phyloP scores from a whole-genome alignment of 805 yeast genomes.

The Wickerhamiella nectarea region DNA sequence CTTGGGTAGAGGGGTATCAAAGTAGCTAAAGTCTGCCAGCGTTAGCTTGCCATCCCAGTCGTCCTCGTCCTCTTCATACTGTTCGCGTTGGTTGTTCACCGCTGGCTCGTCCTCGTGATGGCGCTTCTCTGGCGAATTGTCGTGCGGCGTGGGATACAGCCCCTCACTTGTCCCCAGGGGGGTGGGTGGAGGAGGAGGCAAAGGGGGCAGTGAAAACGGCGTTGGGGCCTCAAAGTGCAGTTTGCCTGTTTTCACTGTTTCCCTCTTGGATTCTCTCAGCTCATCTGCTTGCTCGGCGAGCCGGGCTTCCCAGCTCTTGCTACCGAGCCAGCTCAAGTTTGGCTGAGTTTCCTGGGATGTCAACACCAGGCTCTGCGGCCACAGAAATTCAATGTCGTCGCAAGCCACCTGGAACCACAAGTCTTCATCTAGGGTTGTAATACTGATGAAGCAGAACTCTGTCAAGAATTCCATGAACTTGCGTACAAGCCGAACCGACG shows the following conservation, averaged over 20 bases:
- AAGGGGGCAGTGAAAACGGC: background rate
- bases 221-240: background rate
- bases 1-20: slow-evolving; percentile 20
- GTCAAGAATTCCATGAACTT: slow-evolving; percentile 11
- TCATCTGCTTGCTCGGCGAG: slow-evolving; percentile 13
- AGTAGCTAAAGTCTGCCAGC: slow-evolving; percentile 31
- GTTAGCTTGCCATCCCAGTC: slow-evolving; percentile 27
- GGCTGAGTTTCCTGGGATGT: slow-evolving; percentile 3
- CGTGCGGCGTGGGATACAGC: slow-evolving; percentile 10
- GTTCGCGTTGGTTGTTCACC: too few species aligned
- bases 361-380: slow-evolving; percentile 17
- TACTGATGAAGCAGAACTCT: background rate
- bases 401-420: slow-evolving; percentile 17
- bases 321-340: slow-evolving; percentile 10
- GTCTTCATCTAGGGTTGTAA: background rate
- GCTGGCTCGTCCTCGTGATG: background rate
- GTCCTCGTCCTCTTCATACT: slow-evolving; percentile 7
- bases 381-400: slow-evolving; percentile 15
- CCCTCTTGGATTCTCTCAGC: background rate
- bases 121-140: slow-evolving; percentile 5
- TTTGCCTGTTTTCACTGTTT: background rate
- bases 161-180: background rate
- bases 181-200: slow-evolving; percentile 10
- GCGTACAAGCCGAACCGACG: slow-evolving; percentile 15
- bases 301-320: slow-evolving; percentile 11